Conservation (phyloP, 176 grass and related monocot genomes). For the Juncus effusus region DNA sequence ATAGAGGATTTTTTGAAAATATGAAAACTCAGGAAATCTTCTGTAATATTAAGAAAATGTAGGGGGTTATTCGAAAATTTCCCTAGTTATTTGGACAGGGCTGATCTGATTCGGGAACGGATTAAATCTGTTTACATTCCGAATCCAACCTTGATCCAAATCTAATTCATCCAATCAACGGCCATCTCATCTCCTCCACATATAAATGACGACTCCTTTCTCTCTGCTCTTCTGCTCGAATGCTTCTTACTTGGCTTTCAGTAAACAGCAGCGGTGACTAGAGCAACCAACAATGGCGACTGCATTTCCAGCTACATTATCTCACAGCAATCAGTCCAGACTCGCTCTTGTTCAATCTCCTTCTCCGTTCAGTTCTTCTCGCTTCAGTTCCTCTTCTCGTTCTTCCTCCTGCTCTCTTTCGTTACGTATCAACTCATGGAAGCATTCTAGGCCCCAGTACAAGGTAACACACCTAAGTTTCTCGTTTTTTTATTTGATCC, state of each 20-base stretch:
- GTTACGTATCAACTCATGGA: neutral
- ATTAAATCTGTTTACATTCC: too few relatives aligned
- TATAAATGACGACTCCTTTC: slow-evolving; percentile 9
- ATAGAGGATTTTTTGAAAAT: too few relatives aligned
- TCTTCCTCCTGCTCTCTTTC: slow-evolving; percentile 20
- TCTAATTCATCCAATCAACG: too few relatives aligned
- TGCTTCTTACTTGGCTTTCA: neutral
- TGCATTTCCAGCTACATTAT: slow-evolving; percentile 11
- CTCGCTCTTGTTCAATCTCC: slow-evolving; percentile 21
- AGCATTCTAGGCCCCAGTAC: neutral
- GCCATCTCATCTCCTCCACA: slow-evolving; percentile 14
- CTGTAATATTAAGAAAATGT: too few relatives aligned
- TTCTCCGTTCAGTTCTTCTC: neutral
- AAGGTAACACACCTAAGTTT: neutral
- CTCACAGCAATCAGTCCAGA: neutral
- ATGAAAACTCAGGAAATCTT: too few relatives aligned
- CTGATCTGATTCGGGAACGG: too few relatives aligned
- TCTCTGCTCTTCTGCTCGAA: neutral
- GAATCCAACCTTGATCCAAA: too few relatives aligned
- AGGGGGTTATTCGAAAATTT: too few relatives aligned
- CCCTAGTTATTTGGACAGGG: too few relatives aligned
- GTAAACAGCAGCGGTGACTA: neutral
- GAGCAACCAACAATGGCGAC: slow-evolving; percentile 2
- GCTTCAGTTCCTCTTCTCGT: neutral
- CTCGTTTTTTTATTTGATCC: too few relatives aligned